phyloP scores from a whole-genome alignment of 257 asterid species.

The Ballota nigra region DNA sequence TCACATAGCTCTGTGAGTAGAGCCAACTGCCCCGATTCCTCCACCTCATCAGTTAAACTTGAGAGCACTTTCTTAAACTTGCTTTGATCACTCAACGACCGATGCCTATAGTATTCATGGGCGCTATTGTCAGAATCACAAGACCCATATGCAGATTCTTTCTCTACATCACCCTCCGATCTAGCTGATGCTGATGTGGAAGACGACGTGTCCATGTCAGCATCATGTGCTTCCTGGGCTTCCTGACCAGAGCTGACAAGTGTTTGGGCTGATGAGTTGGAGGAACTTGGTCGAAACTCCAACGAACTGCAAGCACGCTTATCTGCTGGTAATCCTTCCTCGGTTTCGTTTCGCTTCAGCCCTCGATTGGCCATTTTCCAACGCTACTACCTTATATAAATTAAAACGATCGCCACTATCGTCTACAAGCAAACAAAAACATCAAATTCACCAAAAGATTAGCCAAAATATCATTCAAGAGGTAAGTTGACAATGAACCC shows the following conservation, averaged over 20 bases:
- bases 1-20: constrained; percentile 92
- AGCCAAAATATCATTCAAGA: not conserved
- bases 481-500: not conserved
- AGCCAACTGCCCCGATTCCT: constrained; percentile 78
- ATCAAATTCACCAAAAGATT: constrained; percentile 11
- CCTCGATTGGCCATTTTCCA: constrained; percentile 76
- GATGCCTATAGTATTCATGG: constrained; percentile 58
- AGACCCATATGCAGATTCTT: constrained; percentile 69
- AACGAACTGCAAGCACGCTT: constrained; percentile 84
- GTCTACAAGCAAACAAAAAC: constrained; percentile 12
- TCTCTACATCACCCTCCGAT: constrained; percentile 76
- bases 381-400: constrained; percentile 22
- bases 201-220: constrained; percentile 76
- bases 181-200: constrained; percentile 75
- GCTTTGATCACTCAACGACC: constrained; percentile 52
- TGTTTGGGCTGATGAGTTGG: constrained; percentile 60
- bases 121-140: constrained; percentile 69
- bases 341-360: constrained; percentile 73
- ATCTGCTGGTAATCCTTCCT: constrained; percentile 87
- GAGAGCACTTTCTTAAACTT: constrained; percentile 58
- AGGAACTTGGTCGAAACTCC: constrained; percentile 72
- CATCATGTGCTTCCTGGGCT: constrained; percentile 59
- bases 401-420: not conserved
- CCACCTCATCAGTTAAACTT: constrained; percentile 58
- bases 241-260: constrained; percentile 44